These are phyloP conservation scores for Periglandula ipomoeae DNA, from an alignment of 2,329 filamentous ascomycete species.

Conservation along the genomic window DNA sequence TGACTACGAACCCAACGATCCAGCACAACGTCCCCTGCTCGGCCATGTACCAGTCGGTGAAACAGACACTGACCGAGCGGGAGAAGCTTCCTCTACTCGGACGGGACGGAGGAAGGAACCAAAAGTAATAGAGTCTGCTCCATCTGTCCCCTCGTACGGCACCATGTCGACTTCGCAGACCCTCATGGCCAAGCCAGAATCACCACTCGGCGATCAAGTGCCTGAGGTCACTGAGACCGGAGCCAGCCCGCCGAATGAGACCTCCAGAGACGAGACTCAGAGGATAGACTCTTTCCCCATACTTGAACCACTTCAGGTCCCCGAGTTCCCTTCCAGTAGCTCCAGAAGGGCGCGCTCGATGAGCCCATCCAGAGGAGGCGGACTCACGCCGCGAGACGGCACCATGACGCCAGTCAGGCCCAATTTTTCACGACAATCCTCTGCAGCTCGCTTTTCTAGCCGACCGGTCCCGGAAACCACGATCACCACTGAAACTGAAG, in stretches of 20 bases:
- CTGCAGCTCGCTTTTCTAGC: constrained; percentile 57
- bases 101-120: constrained; percentile 11
- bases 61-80: background rate
- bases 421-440: constrained; percentile 42
- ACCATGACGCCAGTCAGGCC: constrained; percentile 29
- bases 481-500: constrained; percentile 53
- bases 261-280: background rate
- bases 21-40: constrained; percentile 15
- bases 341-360: constrained; percentile 14
- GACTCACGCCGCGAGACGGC: constrained; percentile 10
- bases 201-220: constrained; percentile 7
- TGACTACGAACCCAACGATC: constrained; percentile 13
- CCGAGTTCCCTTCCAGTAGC: constrained; percentile 4
- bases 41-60: background rate
- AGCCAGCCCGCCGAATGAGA: background rate
- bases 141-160: constrained; percentile 20
- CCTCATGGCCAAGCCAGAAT: background rate
- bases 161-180: constrained; percentile 21
- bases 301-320: constrained; percentile 11
- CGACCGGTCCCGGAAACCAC: constrained; percentile 62
- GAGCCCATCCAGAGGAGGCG: constrained; percentile 16
- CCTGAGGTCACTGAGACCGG: constrained; percentile 7
- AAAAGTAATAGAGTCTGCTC: constrained; percentile 6
- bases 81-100: constrained; percentile 11
- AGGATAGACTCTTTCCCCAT: constrained; percentile 13